These are phyloP conservation scores for Phaeosphaeria sp. DNA, from an alignment of 2,329 filamentous ascomycete species.

Conservation along the genomic window DNA sequence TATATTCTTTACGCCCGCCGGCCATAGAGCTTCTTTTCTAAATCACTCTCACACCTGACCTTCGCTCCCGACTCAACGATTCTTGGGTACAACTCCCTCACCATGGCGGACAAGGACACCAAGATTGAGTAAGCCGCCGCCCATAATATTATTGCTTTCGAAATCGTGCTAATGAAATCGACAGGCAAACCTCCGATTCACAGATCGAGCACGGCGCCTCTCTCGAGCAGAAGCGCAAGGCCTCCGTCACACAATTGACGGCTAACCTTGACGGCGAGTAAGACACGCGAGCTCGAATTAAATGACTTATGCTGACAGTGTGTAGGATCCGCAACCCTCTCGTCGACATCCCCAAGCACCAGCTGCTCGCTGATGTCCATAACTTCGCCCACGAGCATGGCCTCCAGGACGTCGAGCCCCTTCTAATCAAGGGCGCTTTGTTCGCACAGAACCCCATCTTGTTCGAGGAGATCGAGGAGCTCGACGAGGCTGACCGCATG, in stretches of 20 bases:
- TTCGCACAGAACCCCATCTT: slow-evolving; percentile 72
- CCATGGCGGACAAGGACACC: slow-evolving; percentile 23
- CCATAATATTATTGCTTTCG: neutral
- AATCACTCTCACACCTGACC: neutral
- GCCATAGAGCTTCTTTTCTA: neutral
- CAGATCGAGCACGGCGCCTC: slow-evolving; percentile 30
- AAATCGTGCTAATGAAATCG: slow-evolving; percentile 7
- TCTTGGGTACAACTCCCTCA: slow-evolving; percentile 7
- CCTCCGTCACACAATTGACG: slow-evolving; percentile 32
- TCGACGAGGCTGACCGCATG: slow-evolving; percentile 67
- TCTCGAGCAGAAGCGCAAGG: slow-evolving; percentile 29
- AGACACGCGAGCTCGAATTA: slow-evolving; percentile 12
- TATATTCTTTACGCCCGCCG: slow-evolving; percentile 7
- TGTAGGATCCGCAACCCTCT: slow-evolving; percentile 63
- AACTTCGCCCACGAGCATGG: slow-evolving; percentile 66
- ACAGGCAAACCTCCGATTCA: slow-evolving; percentile 20
- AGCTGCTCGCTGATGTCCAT: slow-evolving; percentile 64
- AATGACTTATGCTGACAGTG: slow-evolving; percentile 6
- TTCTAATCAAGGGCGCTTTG: slow-evolving; percentile 66
- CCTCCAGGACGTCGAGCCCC: slow-evolving; percentile 62
- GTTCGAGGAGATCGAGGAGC: slow-evolving; percentile 67
- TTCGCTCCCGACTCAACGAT: neutral
- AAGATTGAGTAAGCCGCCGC: slow-evolving; percentile 20
- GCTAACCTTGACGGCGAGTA: slow-evolving; percentile 42
- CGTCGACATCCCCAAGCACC: slow-evolving; percentile 59